A percentile compares a stretch with the other conserved stretches of the same genome.
phyloP scores from a whole-genome alignment of 768 basidiomycete species.

The Termitomyces bulborhizus region DNA sequence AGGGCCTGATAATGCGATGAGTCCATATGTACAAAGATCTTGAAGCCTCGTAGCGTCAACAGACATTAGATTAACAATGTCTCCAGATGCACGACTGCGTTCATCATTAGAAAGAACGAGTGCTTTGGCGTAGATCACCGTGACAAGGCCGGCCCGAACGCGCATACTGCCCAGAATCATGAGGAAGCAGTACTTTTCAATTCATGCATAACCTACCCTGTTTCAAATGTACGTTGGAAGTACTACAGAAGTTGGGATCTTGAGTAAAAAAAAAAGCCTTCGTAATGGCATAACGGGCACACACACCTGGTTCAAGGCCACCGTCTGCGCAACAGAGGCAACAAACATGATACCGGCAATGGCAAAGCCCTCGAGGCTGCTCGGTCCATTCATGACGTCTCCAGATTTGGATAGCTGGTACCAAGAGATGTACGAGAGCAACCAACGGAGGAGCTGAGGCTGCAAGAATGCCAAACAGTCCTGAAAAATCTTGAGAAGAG shows the following conservation, averaged over 20 bases:
- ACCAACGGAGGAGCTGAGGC: slow-evolving; percentile 75
- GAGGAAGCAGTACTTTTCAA: neutral
- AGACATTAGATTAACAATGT: slow-evolving; percentile 92
- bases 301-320: slow-evolving; percentile 71
- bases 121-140: slow-evolving; percentile 80
- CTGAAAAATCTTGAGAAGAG: slow-evolving; percentile 65
- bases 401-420: slow-evolving; percentile 55
- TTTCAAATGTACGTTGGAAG: slow-evolving; percentile 78
- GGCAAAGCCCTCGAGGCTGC: slow-evolving; percentile 60
- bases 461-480: slow-evolving; percentile 81
- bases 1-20: slow-evolving; percentile 83
- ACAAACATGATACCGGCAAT: slow-evolving; percentile 79
- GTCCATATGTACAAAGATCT: slow-evolving; percentile 75
- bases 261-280: neutral
- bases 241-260: slow-evolving; percentile 41
- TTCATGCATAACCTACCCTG: slow-evolving; percentile 34
- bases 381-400: slow-evolving; percentile 19
- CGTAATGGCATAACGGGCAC: too few relatives aligned
- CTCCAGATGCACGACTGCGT: slow-evolving; percentile 74
- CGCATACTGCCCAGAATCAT: slow-evolving; percentile 56
- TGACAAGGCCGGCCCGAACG: slow-evolving; percentile 84
- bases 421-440: slow-evolving; percentile 75
- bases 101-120: slow-evolving; percentile 85
- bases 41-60: slow-evolving; percentile 79
- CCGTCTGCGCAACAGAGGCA: slow-evolving; percentile 71